phyloP scores from a whole-genome alignment of 805 yeast species.

The Pichia occidentalis region DNA sequence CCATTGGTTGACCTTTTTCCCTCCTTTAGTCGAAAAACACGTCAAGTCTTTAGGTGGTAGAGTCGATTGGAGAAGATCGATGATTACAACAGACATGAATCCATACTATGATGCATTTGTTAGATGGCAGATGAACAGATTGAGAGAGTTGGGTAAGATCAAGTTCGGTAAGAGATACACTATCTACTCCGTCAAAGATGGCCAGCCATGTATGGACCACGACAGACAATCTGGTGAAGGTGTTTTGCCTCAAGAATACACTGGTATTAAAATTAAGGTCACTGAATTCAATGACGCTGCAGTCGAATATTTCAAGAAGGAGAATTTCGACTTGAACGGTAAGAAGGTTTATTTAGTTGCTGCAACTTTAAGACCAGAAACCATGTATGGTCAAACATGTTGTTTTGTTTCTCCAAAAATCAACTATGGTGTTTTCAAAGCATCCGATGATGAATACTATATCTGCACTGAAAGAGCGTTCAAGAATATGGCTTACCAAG shows the following conservation, averaged over 20 bases:
- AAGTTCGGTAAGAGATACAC: constrained; percentile 98
- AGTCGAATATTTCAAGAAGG: constrained; percentile 44
- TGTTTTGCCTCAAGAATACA: constrained; percentile 93
- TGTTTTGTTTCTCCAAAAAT: constrained; percentile 96
- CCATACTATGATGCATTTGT: constrained; percentile 93
- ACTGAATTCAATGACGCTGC: constrained; percentile 54
- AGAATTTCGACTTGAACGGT: constrained; percentile 38
- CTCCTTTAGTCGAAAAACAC: constrained; percentile 78
- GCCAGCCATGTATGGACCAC: constrained; percentile 99
- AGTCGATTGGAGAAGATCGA: constrained; percentile 97
- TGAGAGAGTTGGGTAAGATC: constrained; percentile 81
- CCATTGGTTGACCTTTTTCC: constrained; percentile 88
- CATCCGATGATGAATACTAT: constrained; percentile 66
- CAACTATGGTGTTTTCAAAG: constrained; percentile 84
- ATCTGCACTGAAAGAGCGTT: constrained; percentile 93
- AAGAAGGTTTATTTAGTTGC: constrained; percentile 83
- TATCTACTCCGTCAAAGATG: constrained; percentile 94
- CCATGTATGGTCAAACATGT: constrained; percentile 98
- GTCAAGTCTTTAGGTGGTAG: constrained; percentile 82
- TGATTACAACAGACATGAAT: constrained; percentile 91
- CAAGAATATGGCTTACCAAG: constrained; percentile 95
- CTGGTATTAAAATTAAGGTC: constrained; percentile 81
- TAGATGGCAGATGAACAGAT: constrained; percentile 91
- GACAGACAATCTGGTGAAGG: constrained; percentile 97
- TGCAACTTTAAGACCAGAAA: constrained; percentile 97